phyloP scores from a whole-genome alignment of 2,329 filamentous ascomycete genomes.

The Trichothecium sympodiale region DNA sequence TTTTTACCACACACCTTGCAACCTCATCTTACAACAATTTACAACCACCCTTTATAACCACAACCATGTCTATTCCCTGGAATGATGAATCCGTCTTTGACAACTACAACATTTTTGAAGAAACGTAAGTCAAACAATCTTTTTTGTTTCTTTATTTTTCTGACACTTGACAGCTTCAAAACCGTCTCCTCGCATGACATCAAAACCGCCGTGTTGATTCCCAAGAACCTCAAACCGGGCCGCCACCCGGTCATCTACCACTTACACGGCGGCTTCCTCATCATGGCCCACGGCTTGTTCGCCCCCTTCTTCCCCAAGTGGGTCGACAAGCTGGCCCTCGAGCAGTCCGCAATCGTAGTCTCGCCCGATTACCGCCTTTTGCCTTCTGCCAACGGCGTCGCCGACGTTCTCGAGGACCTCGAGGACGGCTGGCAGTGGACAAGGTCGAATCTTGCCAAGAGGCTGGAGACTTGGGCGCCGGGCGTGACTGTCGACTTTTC shows the following conservation, averaged over 20 bases:
- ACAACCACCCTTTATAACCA: no score
- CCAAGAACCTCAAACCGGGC: conserved; percentile 12
- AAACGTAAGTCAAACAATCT: conserved; percentile 4
- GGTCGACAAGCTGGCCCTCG: conserved; percentile 11
- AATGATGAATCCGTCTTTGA: conserved; percentile 3
- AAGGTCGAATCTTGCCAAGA: conserved; percentile 3
- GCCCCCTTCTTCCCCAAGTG: conserved; percentile 13
- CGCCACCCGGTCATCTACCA: conserved; percentile 12
- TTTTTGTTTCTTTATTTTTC: no score
- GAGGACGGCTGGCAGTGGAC: conserved; percentile 17
- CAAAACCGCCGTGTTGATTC: conserved; percentile 12
- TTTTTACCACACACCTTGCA: no score
- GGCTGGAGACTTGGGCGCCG: not conserved
- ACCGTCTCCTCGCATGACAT: conserved; percentile 9
- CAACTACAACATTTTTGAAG: conserved; percentile 2
- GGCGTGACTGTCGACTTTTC: conserved; percentile 6
- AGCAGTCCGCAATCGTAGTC: conserved; percentile 13
- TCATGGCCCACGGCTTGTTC: conserved; percentile 11
- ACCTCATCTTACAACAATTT: no score
- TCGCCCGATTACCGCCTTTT: conserved; percentile 14
- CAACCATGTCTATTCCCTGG: not conserved
- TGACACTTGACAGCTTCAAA: conserved; percentile 10
- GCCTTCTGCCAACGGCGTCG: conserved; percentile 12
- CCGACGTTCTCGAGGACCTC: conserved; percentile 14
- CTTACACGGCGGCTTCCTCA: conserved; percentile 16